Evolutionary conservation across 2,329 filamentous ascomycete genomes (phyloP), one percentile per base, ranked within the genome.

Genomic region (Sporothrix variecibatus): DNA sequence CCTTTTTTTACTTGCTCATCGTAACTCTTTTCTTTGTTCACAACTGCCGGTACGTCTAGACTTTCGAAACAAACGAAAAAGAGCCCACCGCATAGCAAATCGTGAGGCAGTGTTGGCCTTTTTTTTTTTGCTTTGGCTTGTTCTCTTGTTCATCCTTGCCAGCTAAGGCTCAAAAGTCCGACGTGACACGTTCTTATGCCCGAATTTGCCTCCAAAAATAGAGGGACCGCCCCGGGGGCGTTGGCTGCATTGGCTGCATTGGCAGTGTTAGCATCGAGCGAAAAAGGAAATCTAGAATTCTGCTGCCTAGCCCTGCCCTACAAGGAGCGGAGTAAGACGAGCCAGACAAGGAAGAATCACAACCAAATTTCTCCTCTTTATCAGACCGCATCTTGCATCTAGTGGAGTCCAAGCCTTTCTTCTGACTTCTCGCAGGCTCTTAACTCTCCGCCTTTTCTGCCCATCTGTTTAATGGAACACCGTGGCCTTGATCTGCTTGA

Each of bases 241-340:
- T 60, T 71, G 62, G 23, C 62, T 6, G 28, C 31, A 38, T 26
- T 26, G 40, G 31, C 58, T 11, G 53, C 53, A 56, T 49, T 20
- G 15, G 40, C 6, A 53, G 23, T 8, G 9, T 23, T 23, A 53
- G 26, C 23, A 56, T 56, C 51, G 23, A 56, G 51, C 43, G 20
- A 62, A 15, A 46, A 9, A 26, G 11, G 3, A 11, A 64, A 58
- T 51, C 28, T 7, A 58, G 38, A 72, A 64, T 72, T 34, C 38
- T 72, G 70, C 26, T 72, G 70, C 70, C 70, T 72, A 51, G 53
- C 17, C 69, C 23, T 23, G 40, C 53, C 68, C 64, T 49, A 49
- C 40, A 67, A 12, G 26, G 17, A 60, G 58, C 28, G 38, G n/a
- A 38, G 38, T 43, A 65, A 28, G 60, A 17, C 3, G 2, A 38